Evolutionary conservation across 805 yeast genomes (phyloP).

Genomic region (Yamadazyma tumulicola): DNA sequence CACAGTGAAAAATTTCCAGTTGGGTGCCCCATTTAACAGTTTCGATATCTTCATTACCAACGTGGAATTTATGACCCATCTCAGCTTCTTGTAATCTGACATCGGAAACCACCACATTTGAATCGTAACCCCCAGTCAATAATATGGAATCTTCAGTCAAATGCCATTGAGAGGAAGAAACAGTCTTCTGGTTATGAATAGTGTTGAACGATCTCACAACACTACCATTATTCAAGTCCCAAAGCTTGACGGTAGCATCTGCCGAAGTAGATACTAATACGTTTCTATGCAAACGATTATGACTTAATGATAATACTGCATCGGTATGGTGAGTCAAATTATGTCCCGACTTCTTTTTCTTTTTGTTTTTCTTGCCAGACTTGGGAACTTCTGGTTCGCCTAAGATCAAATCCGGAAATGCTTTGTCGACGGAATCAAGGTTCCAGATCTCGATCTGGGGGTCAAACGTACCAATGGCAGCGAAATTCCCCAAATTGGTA

Average conservation of each 20-base stretch:
- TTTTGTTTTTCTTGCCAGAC: conserved; percentile 45
- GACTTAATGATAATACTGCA: conserved; percentile 84
- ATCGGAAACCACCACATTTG: conserved; percentile 77
- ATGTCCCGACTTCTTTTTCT: conserved; percentile 48
- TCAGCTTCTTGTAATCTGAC: conserved; percentile 65
- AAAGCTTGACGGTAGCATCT: conserved; percentile 87
- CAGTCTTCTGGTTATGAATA: conserved; percentile 76
- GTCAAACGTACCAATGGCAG: conserved; percentile 95
- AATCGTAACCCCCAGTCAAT: conserved; percentile 91
- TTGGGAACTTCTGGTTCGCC: conserved; percentile 62
- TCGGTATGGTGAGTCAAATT: conserved; percentile 82
- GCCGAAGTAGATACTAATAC: conserved; percentile 94
- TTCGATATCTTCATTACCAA: conserved; percentile 77
- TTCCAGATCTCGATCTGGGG: conserved; percentile 98
- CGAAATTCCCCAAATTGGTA: conserved; percentile 74
- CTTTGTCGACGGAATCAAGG: conserved; percentile 85
- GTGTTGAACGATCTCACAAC: conserved; percentile 75
- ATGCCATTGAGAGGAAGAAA: conserved; percentile 88
- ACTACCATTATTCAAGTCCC: conserved; percentile 78
- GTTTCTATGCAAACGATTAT: conserved; percentile 76
- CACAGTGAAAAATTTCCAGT: conserved; percentile 64
- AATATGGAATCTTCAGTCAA: conserved; percentile 59
- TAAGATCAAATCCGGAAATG: conserved; percentile 88
- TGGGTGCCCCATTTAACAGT: conserved; percentile 64
- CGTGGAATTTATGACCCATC: conserved; percentile 63